Percentiles rank a stretch among this genome's conserved stretches.
phyloP scores from a whole-genome alignment of 257 asterid genomes.

The Forsythia suspensa region DNA sequence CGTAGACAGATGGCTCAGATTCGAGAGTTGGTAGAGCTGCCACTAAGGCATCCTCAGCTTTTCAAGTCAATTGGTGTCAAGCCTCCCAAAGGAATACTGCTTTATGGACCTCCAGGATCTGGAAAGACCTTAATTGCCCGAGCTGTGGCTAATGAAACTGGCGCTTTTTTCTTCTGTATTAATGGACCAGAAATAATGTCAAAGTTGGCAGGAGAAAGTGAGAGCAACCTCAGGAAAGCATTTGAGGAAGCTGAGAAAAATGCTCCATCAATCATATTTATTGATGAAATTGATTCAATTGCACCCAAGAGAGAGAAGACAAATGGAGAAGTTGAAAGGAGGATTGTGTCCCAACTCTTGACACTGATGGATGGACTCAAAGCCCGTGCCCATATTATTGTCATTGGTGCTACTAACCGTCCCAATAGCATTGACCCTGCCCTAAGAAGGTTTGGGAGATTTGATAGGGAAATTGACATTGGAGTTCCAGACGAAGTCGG shows the following conservation, averaged over 20 bases:
- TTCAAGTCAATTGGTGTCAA: conserved; percentile 85
- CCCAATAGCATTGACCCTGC: conserved; percentile 97
- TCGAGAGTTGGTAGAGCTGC: conserved; percentile 83
- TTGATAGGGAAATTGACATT: conserved; percentile 88
- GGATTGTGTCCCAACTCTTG: conserved; percentile 91
- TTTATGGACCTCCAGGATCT: conserved; percentile 90
- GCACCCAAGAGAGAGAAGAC: conserved; percentile 97
- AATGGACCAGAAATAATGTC: conserved; percentile 95
- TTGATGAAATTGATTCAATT: conserved; percentile 88
- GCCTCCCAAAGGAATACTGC: conserved; percentile 84
- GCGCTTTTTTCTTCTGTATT: conserved; percentile 88
- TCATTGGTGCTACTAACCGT: conserved; percentile 91
- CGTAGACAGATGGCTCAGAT: conserved; percentile 93
- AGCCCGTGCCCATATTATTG: conserved; percentile 90
- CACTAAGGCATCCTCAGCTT: conserved; percentile 85
- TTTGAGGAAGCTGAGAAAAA: conserved; percentile 95
- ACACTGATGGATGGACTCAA: conserved; percentile 93
- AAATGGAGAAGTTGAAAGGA: conserved; percentile 90
- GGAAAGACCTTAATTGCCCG: conserved; percentile 89
- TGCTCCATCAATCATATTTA: conserved; percentile 89
- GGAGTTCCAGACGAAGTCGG: conserved; percentile 98
- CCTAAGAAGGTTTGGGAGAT: conserved; percentile 87
- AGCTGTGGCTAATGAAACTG: conserved; percentile 93
- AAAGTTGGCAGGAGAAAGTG: conserved; percentile 92
- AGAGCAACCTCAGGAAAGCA: conserved; percentile 90